phyloP scores from a whole-genome alignment of 352 stramenopile genomes.

The Phytophthora foliorum region DNA sequence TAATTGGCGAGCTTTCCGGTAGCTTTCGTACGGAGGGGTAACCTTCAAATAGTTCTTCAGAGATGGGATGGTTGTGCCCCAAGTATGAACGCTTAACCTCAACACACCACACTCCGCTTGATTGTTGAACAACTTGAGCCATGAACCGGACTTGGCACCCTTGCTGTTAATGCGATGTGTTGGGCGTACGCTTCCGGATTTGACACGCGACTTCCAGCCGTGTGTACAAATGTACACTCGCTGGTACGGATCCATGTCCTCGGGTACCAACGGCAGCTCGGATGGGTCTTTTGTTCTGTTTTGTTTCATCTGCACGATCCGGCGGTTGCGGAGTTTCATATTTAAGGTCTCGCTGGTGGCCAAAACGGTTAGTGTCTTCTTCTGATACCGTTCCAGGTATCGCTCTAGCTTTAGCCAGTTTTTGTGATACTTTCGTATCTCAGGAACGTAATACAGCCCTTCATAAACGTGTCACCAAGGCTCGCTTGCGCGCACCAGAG shows the following conservation, averaged over 20 bases:
- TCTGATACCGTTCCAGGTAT: no score
- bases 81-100: constrained; percentile 12
- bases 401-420: no score
- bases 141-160: constrained; percentile 6
- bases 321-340: no score
- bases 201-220: constrained; percentile 7
- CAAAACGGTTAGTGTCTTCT: no score
- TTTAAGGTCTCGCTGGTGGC: no score
- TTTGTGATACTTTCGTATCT: no score
- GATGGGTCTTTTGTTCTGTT: no score
- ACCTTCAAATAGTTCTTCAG: neutral
- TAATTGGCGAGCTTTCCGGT: neutral
- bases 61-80: constrained; percentile 3
- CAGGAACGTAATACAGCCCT: no score
- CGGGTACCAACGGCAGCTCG: constrained; percentile 3
- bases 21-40: constrained; percentile 8
- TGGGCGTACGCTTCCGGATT: neutral
- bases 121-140: neutral
- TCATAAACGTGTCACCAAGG: no score
- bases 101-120: neutral
- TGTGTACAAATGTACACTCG: constrained; percentile 21
- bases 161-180: neutral
- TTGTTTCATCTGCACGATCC: no score
- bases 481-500: no score
- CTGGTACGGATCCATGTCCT: constrained; percentile 13